Evolutionary conservation across 257 asterid species (phyloP).

Genomic region (Solanum etuberosum): DNA sequence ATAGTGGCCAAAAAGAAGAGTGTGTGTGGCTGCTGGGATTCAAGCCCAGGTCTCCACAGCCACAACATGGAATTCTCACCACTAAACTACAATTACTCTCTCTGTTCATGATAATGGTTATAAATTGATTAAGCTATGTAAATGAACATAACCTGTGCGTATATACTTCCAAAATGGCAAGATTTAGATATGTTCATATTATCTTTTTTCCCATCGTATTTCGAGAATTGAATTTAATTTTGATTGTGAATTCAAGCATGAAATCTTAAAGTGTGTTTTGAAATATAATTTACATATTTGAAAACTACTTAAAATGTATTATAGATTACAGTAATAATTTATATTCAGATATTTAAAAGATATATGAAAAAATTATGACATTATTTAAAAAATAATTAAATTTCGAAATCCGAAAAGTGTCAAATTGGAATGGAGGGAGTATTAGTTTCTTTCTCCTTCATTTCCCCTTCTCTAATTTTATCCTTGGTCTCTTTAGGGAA

Average conservation of each 20-base stretch:
- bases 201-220: neutral
- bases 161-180: too few relatives aligned
- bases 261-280: neutral
- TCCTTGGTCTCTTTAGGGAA: neutral
- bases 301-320: too few relatives aligned
- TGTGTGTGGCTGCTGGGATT: neutral
- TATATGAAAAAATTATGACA: neutral
- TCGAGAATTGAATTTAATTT: too few relatives aligned
- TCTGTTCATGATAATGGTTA: neutral
- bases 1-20: neutral
- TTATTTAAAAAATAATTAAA: neutral
- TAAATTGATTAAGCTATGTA: too few relatives aligned
- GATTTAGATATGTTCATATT: neutral
- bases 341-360: too few relatives aligned
- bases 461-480: neutral
- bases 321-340: too few relatives aligned
- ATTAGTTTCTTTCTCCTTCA: too few relatives aligned
- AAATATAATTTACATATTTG: too few relatives aligned
- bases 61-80: too few relatives aligned
- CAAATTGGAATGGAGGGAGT: neutral
- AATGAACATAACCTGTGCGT: too few relatives aligned
- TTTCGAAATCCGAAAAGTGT: rapidly evolving
- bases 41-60: too few relatives aligned
- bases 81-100: neutral
- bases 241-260: too few relatives aligned